Conservation (phyloP, 768 basidiomycete species). For the Pisolithus albus region DNA sequence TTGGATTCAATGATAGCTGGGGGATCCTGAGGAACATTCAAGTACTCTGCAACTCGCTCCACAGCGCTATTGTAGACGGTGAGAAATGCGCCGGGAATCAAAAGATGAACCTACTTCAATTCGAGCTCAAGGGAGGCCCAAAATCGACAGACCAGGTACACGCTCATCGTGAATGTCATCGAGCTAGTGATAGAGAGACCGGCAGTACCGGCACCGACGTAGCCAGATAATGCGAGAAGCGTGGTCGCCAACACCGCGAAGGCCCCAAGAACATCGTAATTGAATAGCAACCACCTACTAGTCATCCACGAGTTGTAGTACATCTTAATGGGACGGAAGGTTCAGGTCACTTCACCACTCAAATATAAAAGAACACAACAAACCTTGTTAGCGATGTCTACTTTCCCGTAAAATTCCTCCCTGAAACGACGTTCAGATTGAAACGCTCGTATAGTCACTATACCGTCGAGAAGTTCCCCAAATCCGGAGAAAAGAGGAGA, state of each 20-base stretch:
- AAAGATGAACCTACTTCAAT: conserved; percentile 49
- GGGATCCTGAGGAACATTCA: conserved; percentile 84
- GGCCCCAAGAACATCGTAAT: conserved; percentile 47
- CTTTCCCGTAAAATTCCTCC: conserved; percentile 61
- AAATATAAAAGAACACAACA: neutral
- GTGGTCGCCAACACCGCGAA: conserved; percentile 42
- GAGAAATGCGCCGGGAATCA: conserved; percentile 5
- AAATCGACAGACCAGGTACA: conserved; percentile 39
- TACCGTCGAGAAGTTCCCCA: conserved; percentile 76
- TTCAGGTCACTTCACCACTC: neutral
- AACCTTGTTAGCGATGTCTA: conserved; percentile 75
- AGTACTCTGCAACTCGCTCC: conserved; percentile 87
- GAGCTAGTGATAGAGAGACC: conserved; percentile 45
- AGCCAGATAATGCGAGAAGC: conserved; percentile 40
- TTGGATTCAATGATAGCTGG: conserved; percentile 65
- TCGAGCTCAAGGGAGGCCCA: conserved; percentile 62
- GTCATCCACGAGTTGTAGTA: conserved; percentile 47
- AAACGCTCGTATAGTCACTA: conserved; percentile 91
- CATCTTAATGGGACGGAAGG: conserved; percentile 22
- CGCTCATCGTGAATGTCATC: conserved; percentile 42
- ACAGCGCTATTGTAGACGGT: conserved; percentile 51
- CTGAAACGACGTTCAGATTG: conserved; percentile 75
- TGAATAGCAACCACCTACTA: conserved; percentile 45
- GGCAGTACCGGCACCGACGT: conserved; percentile 26
- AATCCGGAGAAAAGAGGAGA: conserved; percentile 84